phyloP scores from a whole-genome alignment of 2,329 filamentous ascomycete genomes.

The Neoarthrinium moseri region DNA sequence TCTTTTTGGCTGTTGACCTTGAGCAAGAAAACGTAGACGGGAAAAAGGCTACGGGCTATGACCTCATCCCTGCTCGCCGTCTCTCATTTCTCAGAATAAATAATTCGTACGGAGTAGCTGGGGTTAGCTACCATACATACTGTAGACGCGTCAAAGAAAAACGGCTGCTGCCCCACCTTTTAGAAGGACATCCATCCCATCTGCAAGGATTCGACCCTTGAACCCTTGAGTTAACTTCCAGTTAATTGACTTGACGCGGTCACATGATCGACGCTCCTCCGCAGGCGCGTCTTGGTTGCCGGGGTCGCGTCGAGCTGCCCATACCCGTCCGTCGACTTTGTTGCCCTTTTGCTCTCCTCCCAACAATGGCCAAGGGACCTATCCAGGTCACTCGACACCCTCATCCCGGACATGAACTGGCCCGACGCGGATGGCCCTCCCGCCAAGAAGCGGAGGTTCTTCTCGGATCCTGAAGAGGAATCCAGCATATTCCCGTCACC shows the following conservation, averaged over 20 bases:
- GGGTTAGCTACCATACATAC: too few species aligned
- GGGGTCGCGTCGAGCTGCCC: neutral
- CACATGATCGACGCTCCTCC: neutral
- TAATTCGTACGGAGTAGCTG: too few species aligned
- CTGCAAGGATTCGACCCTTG: too few species aligned
- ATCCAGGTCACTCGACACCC: constrained; percentile 1
- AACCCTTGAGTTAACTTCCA: too few species aligned
- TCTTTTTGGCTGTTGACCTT: too few species aligned
- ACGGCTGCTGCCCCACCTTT: too few species aligned
- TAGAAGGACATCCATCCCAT: too few species aligned
- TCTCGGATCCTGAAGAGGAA: constrained; percentile 33
- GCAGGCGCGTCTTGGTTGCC: neutral
- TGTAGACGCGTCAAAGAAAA: neutral
- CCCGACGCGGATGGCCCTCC: constrained; percentile 32
- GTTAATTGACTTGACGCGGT: too few species aligned
- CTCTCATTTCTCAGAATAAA: too few species aligned
- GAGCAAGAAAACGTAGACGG: too few species aligned
- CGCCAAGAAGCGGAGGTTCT: constrained; percentile 37
- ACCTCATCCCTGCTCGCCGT: neutral
- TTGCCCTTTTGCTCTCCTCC: too few species aligned
- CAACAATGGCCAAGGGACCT: neutral
- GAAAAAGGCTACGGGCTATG: neutral
- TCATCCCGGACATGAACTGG: constrained; percentile 34
- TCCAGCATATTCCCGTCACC: constrained; percentile 10
- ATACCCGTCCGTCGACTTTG: too few species aligned